Base-by-base conservation (phyloP, 1,284 basidiomycete genomes). In the Takashimella tepidaria region DNA sequence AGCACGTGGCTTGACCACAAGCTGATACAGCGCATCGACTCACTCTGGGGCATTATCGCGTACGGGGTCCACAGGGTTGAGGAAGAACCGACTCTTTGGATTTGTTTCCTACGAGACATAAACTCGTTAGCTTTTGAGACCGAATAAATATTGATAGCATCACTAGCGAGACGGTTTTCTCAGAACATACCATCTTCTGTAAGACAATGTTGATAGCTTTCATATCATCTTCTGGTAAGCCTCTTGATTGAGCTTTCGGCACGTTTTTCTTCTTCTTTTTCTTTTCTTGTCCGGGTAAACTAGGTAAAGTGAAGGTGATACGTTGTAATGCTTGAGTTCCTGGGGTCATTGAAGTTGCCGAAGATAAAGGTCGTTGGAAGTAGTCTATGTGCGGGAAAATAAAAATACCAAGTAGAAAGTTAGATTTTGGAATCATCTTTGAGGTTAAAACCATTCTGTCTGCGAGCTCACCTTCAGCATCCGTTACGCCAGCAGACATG, bases 41-140 rank as follows among this genome's bases (percentile, higher is more conserved):
- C 69, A 92, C 88, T 88, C 86, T 16, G 88, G 88, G 16, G 89
- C 89, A 65, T 83, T 80, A 66, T 93, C 89, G 60, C 89, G 81
- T 21, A 92, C 82, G 21, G 90, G 89, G 73, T 93, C 95, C 22
- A 98, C 93, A 25, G 95, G 91, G 55, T 88, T 84, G 48, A 86
- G 77, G 76, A 98, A 98, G 54, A 58, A 57, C 0, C 48, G 20
- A 37, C 64, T 69, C 31, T 37, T 37, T 8, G 40, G 59, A 57
- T 54, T 59, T 62, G 54, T 69, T 67, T 37, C 31, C 31, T 37
- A 37, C 31, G 31, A 37, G 8, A 37, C 31, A 37, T 37, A n/a
- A n/a, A n/a, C n/a, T n/a, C n/a, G n/a, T n/a, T n/a, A n/a, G n/a
- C n/a, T n/a, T n/a, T n/a, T n/a, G n/a, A n/a, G n/a, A n/a, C n/a